Evolutionary conservation across 2,329 filamentous ascomycete species (phyloP).

Genomic region (Epichloe aotearoae): DNA sequence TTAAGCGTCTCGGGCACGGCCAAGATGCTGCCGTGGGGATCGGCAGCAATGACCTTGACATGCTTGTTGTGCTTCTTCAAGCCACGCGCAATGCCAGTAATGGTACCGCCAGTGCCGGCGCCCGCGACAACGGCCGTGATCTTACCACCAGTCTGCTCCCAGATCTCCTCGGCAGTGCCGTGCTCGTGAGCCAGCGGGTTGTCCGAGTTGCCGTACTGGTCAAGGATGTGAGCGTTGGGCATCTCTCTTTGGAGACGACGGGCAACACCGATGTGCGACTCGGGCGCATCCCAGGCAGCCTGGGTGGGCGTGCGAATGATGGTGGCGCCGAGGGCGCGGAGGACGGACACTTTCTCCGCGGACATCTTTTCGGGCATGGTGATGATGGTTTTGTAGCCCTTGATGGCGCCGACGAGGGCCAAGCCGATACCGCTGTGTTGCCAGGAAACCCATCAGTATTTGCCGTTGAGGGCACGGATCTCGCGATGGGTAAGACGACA

Average conservation of each 20-base stretch:
- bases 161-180: constrained; percentile 93
- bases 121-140: constrained; percentile 78
- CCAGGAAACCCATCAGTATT: neutral
- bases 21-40: constrained; percentile 84
- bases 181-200: constrained; percentile 90
- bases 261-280: constrained; percentile 94
- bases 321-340: constrained; percentile 86
- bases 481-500: constrained; percentile 9
- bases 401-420: constrained; percentile 85
- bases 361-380: constrained; percentile 99
- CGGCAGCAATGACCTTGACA: constrained; percentile 82
- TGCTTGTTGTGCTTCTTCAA: constrained; percentile 75
- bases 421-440: constrained; percentile 64
- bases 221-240: constrained; percentile 90
- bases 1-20: constrained; percentile 73
- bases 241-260: constrained; percentile 85
- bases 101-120: constrained; percentile 89
- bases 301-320: constrained; percentile 96
- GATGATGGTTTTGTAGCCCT: constrained; percentile 97
- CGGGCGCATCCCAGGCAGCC: constrained; percentile 85
- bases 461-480: neutral
- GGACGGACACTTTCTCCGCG: constrained; percentile 89
- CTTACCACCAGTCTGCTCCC: constrained; percentile 74
- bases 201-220: constrained; percentile 86
- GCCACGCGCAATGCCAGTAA: constrained; percentile 76